These are phyloP conservation scores for Zygosaccharomyces lentus DNA, from an alignment of 805 yeast species.

Conservation along the genomic window DNA sequence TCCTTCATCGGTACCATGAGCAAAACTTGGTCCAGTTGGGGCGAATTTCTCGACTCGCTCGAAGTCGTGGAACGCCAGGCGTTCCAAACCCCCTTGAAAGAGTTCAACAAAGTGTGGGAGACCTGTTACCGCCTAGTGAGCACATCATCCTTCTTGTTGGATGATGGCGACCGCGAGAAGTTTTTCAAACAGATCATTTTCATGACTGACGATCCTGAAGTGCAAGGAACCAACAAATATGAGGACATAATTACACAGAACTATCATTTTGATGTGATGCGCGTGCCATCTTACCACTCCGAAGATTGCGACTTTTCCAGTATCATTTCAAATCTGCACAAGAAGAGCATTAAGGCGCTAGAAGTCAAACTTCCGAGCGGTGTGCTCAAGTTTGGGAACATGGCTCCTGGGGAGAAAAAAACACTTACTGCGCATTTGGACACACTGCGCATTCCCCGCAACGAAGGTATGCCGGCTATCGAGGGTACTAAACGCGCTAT, in stretches of 20 bases:
- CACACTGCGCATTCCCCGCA: not conserved
- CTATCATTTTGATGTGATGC: slow-evolving; percentile 11
- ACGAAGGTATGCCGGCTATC: not conserved
- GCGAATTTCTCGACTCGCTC: slow-evolving; percentile 21
- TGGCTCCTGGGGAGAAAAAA: slow-evolving; percentile 17
- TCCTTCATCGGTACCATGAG: slow-evolving; percentile 46
- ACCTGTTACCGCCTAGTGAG: slow-evolving; percentile 25
- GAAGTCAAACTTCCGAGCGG: slow-evolving; percentile 9
- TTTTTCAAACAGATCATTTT: slow-evolving; percentile 12
- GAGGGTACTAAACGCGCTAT: not conserved
- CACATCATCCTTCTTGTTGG: slow-evolving; percentile 13
- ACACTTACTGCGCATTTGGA: not conserved
- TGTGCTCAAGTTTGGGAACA: slow-evolving; percentile 13
- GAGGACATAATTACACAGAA: slow-evolving; percentile 8
- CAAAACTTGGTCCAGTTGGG: slow-evolving; percentile 48
- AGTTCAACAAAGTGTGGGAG: slow-evolving; percentile 19
- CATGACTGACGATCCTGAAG: slow-evolving; percentile 7
- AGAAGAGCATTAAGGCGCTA: slow-evolving; percentile 10
- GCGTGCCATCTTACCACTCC: slow-evolving; percentile 4
- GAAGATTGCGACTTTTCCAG: not conserved
- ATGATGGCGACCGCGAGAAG: slow-evolving; percentile 5
- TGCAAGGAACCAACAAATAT: slow-evolving; percentile 3
- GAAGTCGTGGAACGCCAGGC: slow-evolving; percentile 22
- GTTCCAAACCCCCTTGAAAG: slow-evolving; percentile 19
- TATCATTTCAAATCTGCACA: slow-evolving; percentile 8